Evolutionary conservation across 345 rosid genomes (phyloP).

Genomic region (Nasturtium officinale): DNA sequence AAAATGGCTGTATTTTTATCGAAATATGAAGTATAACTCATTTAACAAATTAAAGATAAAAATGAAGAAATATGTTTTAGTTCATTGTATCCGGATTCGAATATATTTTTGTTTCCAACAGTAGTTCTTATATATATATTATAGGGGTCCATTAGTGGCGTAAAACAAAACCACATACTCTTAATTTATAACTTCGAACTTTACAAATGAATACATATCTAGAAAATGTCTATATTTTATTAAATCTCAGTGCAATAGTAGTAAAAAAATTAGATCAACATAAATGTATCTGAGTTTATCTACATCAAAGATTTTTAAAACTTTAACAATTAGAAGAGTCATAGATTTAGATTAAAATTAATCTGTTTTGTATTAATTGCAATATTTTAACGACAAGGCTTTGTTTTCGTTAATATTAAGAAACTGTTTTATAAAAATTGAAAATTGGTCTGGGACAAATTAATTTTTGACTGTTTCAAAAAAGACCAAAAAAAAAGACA

Average conservation of each 20-base stretch:
- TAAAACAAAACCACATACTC: not conserved
- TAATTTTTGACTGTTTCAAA: conserved; percentile 12
- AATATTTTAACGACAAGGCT: not conserved
- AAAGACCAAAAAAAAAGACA: not conserved
- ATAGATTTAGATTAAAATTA: too few species aligned
- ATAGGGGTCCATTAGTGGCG: not conserved
- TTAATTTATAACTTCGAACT: not conserved
- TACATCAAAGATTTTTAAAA: not conserved
- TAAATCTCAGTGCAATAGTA: not conserved
- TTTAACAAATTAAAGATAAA: not conserved
- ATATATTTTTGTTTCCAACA: not conserved
- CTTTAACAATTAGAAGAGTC: too few species aligned
- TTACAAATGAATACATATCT: not conserved
- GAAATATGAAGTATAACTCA: not conserved
- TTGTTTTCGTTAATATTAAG: not conserved
- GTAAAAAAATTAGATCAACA: not conserved
- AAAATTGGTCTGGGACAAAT: not conserved
- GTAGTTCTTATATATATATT: not conserved
- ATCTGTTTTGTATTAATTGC: not conserved
- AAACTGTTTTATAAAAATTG: not conserved
- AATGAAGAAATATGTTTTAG: not conserved
- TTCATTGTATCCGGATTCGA: not conserved
- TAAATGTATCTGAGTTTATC: too few species aligned
- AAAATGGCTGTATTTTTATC: not conserved
- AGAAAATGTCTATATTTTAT: too few species aligned